Percentiles rank a stretch among this genome's conserved stretches.
Conservation (phyloP, 2,329 filamentous ascomycete genomes). For the Corynespora cassiicola region DNA sequence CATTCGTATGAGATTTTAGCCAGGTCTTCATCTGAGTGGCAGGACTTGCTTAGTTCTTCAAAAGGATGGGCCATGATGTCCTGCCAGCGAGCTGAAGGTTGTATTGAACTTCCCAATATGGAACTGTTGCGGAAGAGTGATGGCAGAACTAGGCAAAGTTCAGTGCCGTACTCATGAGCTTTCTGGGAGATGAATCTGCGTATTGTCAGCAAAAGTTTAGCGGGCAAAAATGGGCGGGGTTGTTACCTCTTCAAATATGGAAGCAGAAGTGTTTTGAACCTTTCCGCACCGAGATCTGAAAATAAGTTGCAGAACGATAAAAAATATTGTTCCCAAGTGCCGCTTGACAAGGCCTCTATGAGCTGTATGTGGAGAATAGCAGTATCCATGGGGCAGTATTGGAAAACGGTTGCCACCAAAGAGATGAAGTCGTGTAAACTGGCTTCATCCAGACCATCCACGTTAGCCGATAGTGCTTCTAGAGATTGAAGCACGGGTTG, state of each 20-base stretch:
- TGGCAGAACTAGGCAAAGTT: conserved; percentile 40
- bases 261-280: conserved; percentile 80
- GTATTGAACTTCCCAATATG: conserved; percentile 22
- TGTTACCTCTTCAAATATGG: conserved; percentile 78
- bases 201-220: conserved; percentile 27
- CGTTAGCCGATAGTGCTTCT: conserved; percentile 43
- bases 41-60: conserved; percentile 54
- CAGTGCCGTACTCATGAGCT: conserved; percentile 36
- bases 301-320: conserved; percentile 85
- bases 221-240: background rate
- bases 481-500: conserved; percentile 67
- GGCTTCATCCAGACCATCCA: conserved; percentile 27
- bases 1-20: conserved; percentile 28
- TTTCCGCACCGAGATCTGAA: conserved; percentile 72
- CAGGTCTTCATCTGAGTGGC: conserved; percentile 10
- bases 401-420: conserved; percentile 69
- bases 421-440: conserved; percentile 49
- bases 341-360: conserved; percentile 69
- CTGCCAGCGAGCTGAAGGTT: conserved; percentile 37
- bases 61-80: conserved; percentile 70
- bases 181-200: conserved; percentile 70
- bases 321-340: conserved; percentile 74
- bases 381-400: conserved; percentile 79
- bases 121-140: conserved; percentile 28
- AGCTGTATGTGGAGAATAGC: conserved; percentile 73